Evolutionary conservation across 2,329 filamentous ascomycete genomes (phyloP), one percentile per base, ranked within the genome.

Genomic region (Trichoderma koningiopsis): DNA sequence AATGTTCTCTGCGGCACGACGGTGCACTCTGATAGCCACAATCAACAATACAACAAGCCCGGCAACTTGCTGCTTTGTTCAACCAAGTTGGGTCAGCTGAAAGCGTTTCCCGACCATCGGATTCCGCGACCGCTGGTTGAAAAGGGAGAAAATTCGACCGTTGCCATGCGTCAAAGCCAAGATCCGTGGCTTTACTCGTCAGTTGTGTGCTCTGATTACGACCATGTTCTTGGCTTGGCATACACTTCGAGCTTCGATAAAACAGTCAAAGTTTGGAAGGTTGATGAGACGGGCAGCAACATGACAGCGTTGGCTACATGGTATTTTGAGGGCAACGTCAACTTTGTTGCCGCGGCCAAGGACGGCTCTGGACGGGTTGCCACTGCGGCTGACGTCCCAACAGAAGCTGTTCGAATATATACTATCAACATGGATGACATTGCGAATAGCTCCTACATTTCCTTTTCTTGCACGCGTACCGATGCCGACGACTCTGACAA

Each of bases 21-120:
- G 0, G 85, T 86, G 0, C 88, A 90, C 76, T 89, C 87, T 0
- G 88, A 90, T 72, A 78, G 81, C 0, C 86, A 88, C 53, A 90
- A 90, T 69, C 87, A 89, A 73, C 88, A 90, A 71, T 90, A 91
- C 74, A 91, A 91, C 72, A 89, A 87, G 72, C 84, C 86, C 0
- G 88, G 88, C 0, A 91, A 91, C 72, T 76, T 91, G 11, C 78
- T 88, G 1, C 77, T 90, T 1, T 88, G 86, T 7, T 88, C 86
- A 0, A 79, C 82, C 0, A 72, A 70, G 0, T 73, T 75, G 1
- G 81, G 83, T 0, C 83, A 79, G 0, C 75, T 90, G 2, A 81
- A 76, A 6, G 84, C 87, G 0, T 86, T 85, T 73, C 78, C 86
- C 0, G 83, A 89, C 53, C 88, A 91, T 72, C 83, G 86, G 0